Percentiles rank a stretch among this genome's conserved stretches.
Evolutionary conservation across 2,329 filamentous ascomycete genomes (phyloP).

Genomic region (Fusarium subtropicale): DNA sequence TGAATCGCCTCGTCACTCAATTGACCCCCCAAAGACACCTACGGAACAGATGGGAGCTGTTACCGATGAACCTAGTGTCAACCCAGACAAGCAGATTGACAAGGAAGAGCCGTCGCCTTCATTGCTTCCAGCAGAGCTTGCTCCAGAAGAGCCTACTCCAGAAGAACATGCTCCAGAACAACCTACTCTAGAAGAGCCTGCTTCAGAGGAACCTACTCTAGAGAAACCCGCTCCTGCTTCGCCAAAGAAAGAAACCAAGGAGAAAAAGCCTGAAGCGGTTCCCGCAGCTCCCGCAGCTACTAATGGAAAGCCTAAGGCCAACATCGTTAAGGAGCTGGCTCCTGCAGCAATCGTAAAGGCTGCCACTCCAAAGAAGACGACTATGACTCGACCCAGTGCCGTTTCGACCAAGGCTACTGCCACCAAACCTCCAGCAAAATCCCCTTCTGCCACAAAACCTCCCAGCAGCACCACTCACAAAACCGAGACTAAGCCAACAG

Average conservation of each 20-base stretch:
- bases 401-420: slow-evolving; percentile 43
- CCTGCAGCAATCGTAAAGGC: slow-evolving; percentile 27
- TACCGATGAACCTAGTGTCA: slow-evolving; percentile 52
- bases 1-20: slow-evolving; percentile 55
- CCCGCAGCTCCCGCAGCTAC: slow-evolving; percentile 14
- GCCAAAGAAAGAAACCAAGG: slow-evolving; percentile 23
- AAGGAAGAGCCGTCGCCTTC: slow-evolving; percentile 51
- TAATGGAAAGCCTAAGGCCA: slow-evolving; percentile 41
- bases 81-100: slow-evolving; percentile 57
- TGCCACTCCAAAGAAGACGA: slow-evolving; percentile 34
- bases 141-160: not conserved
- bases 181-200: not conserved
- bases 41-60: slow-evolving; percentile 41
- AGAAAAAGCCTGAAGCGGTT: slow-evolving; percentile 8
- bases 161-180: not conserved
- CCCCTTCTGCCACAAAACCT: slow-evolving; percentile 41
- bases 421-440: slow-evolving; percentile 38
- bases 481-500: slow-evolving; percentile 47
- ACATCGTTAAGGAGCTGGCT: slow-evolving; percentile 43
- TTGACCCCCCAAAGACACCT: slow-evolving; percentile 27
- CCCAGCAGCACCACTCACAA: slow-evolving; percentile 43
- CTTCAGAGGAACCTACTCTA: slow-evolving; percentile 16
- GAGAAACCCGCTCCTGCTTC: slow-evolving; percentile 26
- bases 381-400: slow-evolving; percentile 38
- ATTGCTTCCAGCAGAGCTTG: slow-evolving; percentile 23